Percentiles rank a stretch among this genome's conserved stretches.
Conservation (phyloP, 352 stramenopile species). For the Globisporangium acanthophoron region DNA sequence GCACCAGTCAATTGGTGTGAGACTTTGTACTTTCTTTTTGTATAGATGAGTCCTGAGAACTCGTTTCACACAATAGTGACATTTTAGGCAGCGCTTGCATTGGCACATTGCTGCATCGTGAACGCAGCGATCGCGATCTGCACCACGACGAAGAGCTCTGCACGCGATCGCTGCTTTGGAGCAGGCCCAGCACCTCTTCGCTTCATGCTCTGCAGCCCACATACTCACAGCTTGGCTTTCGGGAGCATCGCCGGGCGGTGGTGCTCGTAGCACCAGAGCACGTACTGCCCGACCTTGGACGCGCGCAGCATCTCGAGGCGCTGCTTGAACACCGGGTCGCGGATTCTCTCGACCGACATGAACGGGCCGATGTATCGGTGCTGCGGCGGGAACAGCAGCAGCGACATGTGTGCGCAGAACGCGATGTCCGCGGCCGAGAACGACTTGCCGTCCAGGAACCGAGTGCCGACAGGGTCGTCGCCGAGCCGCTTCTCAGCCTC, state of each 20-base stretch:
- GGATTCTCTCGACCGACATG: constrained; percentile 18
- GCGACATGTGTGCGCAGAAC: constrained; percentile 42
- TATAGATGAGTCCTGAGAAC: neutral
- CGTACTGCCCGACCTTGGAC: constrained; percentile 38
- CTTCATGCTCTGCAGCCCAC: neutral
- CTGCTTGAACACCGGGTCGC: constrained; percentile 18
- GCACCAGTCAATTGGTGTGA: neutral
- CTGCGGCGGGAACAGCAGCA: constrained; percentile 31
- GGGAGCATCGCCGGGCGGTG: constrained; percentile 20
- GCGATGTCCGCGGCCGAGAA: constrained; percentile 52
- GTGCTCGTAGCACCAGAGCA: constrained; percentile 53
- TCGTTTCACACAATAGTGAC: too few relatives aligned
- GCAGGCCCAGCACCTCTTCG: too few relatives aligned
- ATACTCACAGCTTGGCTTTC: constrained; percentile 11
- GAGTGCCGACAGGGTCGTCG: constrained; percentile 26
- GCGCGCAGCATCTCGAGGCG: constrained; percentile 23
- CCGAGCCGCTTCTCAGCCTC: constrained; percentile 26
- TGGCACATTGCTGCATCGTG: too few relatives aligned
- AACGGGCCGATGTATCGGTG: constrained; percentile 32
- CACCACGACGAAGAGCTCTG: neutral
- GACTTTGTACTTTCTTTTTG: neutral
- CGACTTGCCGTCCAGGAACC: constrained; percentile 28
- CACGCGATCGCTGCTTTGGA: neutral
- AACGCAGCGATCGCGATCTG: too few relatives aligned
- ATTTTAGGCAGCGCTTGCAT: neutral